phyloP scores from a whole-genome alignment of 148 eudicot species.

The Talinum fruticosum region DNA sequence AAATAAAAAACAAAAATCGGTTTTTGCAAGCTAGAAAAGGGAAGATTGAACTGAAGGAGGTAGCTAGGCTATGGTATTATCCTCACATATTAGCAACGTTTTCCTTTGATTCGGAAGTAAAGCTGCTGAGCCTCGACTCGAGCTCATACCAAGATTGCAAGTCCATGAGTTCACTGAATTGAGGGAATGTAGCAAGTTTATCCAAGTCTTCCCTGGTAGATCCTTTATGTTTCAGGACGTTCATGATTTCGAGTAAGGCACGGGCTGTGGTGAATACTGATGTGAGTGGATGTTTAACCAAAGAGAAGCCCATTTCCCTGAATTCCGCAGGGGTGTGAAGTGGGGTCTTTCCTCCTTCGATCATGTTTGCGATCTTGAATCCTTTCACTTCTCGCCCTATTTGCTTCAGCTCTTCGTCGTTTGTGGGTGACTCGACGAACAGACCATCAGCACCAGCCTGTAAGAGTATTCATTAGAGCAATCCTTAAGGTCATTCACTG shows the following conservation, averaged over 20 bases:
- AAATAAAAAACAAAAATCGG: too few relatives aligned
- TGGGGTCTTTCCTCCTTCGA: constrained; percentile 35
- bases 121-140: constrained; percentile 22
- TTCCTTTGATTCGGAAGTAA: constrained; percentile 15
- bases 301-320: constrained; percentile 29
- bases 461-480: too few relatives aligned
- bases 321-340: constrained; percentile 35
- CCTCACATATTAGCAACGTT: constrained; percentile 5
- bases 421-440: constrained; percentile 25
- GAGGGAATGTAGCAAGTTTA: constrained; percentile 24
- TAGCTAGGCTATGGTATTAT: not conserved
- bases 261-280: constrained; percentile 27
- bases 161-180: constrained; percentile 25
- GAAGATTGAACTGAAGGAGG: not conserved
- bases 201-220: constrained; percentile 30
- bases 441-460: constrained; percentile 31
- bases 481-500: too few relatives aligned
- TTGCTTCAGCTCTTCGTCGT: constrained; percentile 17
- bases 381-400: constrained; percentile 19
- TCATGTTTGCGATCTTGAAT: constrained; percentile 31
- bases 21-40: too few relatives aligned
- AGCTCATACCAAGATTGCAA: constrained; percentile 33
- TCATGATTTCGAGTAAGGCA: constrained; percentile 28
- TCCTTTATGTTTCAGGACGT: constrained; percentile 26
- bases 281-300: constrained; percentile 29